Evolutionary conservation across 371 early-diverging fungal species (phyloP).

Genomic region (Syncephalastrum contaminatum): DNA sequence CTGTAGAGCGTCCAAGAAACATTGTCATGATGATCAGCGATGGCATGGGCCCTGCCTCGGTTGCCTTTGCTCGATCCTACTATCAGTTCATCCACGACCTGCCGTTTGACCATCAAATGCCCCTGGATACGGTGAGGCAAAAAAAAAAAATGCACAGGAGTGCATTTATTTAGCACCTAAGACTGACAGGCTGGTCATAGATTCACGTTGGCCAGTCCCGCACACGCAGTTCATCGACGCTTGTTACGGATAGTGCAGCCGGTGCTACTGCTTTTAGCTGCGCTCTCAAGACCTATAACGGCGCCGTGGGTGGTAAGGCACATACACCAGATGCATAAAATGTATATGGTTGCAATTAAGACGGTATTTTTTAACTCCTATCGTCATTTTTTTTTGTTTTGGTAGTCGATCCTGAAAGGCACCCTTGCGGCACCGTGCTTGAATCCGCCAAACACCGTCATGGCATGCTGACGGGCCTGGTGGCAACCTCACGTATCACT

Average conservation of each 20-base stretch:
- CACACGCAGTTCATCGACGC: conserved; percentile 73
- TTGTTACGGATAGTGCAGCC: conserved; percentile 93
- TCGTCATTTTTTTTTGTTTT: conserved; percentile 4
- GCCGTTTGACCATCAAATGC: conserved; percentile 38
- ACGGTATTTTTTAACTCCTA: background rate
- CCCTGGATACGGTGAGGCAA: conserved; percentile 60
- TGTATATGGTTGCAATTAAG: background rate
- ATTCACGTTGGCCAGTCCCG: conserved; percentile 87
- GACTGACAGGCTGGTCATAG: conserved; percentile 3
- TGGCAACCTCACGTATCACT: conserved; percentile 91
- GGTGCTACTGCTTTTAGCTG: conserved; percentile 93
- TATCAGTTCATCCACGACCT: conserved; percentile 53
- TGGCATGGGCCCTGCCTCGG: conserved; percentile 88
- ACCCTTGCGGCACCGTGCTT: conserved; percentile 89
- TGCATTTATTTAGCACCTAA: no score
- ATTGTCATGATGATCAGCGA: conserved; percentile 91
- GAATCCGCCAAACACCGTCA: conserved; percentile 85
- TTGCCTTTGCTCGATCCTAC: conserved; percentile 81
- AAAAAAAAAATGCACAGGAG: background rate
- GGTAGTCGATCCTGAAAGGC: conserved; percentile 54
- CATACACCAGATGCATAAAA: background rate
- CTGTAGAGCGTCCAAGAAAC: conserved; percentile 49
- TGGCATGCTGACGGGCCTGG: conserved; percentile 84
- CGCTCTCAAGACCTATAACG: conserved; percentile 82
- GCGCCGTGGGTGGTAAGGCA: conserved; percentile 69